Percentiles rank a stretch among this genome's conserved stretches.
phyloP scores from a whole-genome alignment of 768 basidiomycete species.

The Pisolithus albus region DNA sequence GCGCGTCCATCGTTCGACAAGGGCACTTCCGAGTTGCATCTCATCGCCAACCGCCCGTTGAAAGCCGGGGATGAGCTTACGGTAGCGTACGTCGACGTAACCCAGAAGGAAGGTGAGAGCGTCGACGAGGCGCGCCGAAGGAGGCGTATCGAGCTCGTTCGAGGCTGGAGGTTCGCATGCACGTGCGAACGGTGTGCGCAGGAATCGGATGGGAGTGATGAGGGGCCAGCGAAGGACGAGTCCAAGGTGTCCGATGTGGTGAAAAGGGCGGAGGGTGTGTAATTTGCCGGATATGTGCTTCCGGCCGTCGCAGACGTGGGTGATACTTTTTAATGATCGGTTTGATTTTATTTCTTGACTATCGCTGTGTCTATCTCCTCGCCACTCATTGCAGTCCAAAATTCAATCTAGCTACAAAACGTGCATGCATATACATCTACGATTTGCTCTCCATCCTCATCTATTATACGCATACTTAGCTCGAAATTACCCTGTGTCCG shows the following conservation, averaged over 20 bases:
- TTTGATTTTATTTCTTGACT: neutral
- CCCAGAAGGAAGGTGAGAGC: constrained; percentile 48
- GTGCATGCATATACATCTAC: neutral
- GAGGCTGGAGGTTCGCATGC: constrained; percentile 81
- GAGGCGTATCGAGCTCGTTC: constrained; percentile 64
- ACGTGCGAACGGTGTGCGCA: constrained; percentile 55
- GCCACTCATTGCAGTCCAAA: neutral
- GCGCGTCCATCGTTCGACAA: constrained; percentile 57
- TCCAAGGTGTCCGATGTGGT: constrained; percentile 40
- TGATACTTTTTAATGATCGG: neutral
- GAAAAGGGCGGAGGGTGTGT: constrained; percentile 23
- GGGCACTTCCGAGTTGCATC: constrained; percentile 63
- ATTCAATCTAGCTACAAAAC: neutral
- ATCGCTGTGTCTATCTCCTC: neutral
- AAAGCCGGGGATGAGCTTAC: constrained; percentile 73
- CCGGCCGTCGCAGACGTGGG: neutral
- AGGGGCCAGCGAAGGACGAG: constrained; percentile 42
- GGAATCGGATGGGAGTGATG: constrained; percentile 37
- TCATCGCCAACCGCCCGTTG: constrained; percentile 59
- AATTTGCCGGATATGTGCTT: neutral
- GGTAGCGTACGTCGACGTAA: constrained; percentile 69
- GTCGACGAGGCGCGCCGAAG: constrained; percentile 50
- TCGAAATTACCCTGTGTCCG: neutral
- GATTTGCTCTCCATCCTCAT: no score
- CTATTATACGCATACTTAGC: no score